These are phyloP conservation scores for Xerocomellus chrysenteron DNA, from an alignment of 768 basidiomycete species.

Conservation along the genomic window DNA sequence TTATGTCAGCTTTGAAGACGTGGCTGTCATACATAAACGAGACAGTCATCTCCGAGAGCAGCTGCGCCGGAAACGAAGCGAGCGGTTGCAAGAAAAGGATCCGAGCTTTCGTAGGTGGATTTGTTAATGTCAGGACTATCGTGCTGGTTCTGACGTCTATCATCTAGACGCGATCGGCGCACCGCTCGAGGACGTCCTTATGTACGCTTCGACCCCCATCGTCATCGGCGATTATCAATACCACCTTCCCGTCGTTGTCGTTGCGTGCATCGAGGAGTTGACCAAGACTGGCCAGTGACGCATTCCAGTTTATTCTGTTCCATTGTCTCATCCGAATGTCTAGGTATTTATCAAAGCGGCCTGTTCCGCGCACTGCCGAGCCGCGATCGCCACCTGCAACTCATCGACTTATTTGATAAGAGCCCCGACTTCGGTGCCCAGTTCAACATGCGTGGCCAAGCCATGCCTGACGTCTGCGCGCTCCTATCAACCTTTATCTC, in stretches of 20 bases:
- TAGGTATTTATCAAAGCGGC: conserved; percentile 44
- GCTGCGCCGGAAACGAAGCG: conserved; percentile 18
- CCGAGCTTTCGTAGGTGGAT: conserved; percentile 26
- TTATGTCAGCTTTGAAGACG: conserved; percentile 25
- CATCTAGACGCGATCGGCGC: conserved; percentile 37
- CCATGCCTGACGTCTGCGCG: conserved; percentile 44
- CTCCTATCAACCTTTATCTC: conserved; percentile 48
- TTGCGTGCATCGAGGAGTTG: conserved; percentile 45
- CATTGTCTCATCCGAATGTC: background rate
- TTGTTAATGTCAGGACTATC: background rate
- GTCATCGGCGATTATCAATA: conserved; percentile 39
- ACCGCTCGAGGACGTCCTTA: conserved; percentile 34
- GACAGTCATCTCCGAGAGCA: conserved; percentile 27
- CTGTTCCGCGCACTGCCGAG: conserved; percentile 45
- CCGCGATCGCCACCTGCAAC: conserved; percentile 38
- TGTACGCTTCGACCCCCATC: conserved; percentile 33
- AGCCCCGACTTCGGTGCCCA: conserved; percentile 23
- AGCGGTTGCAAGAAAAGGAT: conserved; percentile 21
- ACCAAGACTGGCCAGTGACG: conserved; percentile 40
- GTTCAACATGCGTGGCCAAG: conserved; percentile 34
- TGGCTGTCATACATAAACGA: conserved; percentile 12
- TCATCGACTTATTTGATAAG: conserved; percentile 40
- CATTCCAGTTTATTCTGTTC: background rate
- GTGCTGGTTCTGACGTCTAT: background rate
- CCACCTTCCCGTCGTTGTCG: conserved; percentile 38